A percentile compares a stretch with the other conserved stretches of the same genome.
Conservation (phyloP, 352 stramenopile species). For the Phytophthora multivora region DNA sequence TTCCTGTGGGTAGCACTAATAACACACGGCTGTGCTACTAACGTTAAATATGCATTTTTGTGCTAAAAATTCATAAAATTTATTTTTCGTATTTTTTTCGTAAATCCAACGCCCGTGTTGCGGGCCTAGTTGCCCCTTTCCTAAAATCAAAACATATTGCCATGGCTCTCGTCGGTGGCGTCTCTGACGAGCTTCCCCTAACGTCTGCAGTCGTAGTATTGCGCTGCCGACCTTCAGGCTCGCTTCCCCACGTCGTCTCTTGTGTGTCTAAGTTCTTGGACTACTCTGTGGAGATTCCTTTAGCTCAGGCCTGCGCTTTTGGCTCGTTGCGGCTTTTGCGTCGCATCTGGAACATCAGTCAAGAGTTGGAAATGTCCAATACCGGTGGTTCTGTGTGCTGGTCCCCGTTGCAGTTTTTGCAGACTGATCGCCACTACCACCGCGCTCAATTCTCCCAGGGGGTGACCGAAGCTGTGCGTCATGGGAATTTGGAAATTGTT, state of each 20-base stretch:
- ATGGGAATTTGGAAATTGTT: constrained; percentile 16
- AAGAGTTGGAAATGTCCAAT: constrained; percentile 6
- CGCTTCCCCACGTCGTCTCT: constrained; percentile 23
- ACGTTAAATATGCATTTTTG: no score
- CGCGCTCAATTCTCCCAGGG: constrained; percentile 27
- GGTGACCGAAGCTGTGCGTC: constrained; percentile 22
- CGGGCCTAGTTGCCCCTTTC: no score
- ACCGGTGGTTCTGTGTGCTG: constrained; percentile 2
- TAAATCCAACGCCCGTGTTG: no score
- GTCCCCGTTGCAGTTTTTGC: constrained; percentile 21
- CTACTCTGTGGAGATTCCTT: constrained; percentile 17
- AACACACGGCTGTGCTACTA: no score
- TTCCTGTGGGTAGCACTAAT: no score
- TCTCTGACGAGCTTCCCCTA: not conserved
- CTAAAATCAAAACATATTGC: no score
- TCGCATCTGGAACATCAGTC: constrained; percentile 25
- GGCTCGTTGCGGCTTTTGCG: constrained; percentile 21
- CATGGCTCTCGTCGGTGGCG: no score
- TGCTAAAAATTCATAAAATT: no score
- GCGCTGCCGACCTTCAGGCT: constrained; percentile 11
- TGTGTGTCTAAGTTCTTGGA: constrained; percentile 32
- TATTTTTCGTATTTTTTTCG: no score
- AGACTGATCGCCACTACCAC: constrained; percentile 22
- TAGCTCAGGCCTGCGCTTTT: constrained; percentile 19
- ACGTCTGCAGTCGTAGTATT: constrained; percentile 13